These are phyloP conservation scores for Guadua angustifolia DNA, from an alignment of 176 grass and related monocot species.

Conservation along the genomic window DNA sequence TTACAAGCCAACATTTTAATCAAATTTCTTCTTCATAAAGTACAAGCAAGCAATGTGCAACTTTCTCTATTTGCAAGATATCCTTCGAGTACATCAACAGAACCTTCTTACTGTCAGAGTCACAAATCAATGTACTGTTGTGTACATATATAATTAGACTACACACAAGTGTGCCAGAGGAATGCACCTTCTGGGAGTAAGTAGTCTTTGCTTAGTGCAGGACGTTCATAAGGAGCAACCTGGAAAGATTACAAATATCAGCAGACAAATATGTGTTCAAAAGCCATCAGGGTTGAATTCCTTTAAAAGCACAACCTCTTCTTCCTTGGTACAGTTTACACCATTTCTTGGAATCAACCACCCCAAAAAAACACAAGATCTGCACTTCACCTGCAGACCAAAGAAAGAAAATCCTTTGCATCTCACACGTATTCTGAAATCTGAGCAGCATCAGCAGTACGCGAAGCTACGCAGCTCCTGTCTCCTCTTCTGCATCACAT, in stretches of 20 bases:
- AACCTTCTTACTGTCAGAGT: background rate
- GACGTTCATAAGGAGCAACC: constrained; percentile 83
- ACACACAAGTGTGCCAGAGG: background rate
- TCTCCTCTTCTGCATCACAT: background rate
- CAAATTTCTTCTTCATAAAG: background rate
- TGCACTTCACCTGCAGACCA: no score
- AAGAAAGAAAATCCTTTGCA: no score
- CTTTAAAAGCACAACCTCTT: no score
- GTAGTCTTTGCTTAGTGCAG: constrained; percentile 76
- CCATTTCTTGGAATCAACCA: no score
- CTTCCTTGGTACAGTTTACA: no score
- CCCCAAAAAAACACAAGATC: no score
- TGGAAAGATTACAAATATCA: constrained; percentile 42
- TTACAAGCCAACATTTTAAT: background rate
- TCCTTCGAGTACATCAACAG: background rate
- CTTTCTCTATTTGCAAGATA: background rate
- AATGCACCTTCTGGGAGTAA: constrained; percentile 65
- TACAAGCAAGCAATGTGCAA: no score
- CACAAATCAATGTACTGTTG: background rate
- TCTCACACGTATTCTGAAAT: background rate
- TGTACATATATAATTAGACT: background rate
- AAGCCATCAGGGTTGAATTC: no score
- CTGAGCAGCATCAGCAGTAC: background rate
- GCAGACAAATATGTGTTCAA: background rate
- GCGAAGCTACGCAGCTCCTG: background rate